Evolutionary conservation across 2,329 filamentous ascomycete genomes (phyloP), one percentile per base, ranked within the genome.

Genomic region (Piedraia hortae): DNA sequence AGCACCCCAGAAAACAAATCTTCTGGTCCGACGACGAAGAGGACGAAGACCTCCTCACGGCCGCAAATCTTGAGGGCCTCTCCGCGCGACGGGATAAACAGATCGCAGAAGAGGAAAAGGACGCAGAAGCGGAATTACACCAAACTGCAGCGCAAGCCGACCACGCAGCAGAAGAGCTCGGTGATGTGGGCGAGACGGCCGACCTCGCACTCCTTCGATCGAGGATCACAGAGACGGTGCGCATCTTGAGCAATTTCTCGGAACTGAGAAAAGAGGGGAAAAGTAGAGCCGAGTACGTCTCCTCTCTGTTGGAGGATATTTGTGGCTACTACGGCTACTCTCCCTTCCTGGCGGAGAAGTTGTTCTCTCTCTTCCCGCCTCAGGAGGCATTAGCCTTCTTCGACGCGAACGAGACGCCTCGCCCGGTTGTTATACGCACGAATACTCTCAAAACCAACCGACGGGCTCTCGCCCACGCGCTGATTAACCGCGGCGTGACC

Each of bases 241-340:
- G 85, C 30, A 72, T 93, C 14, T 54, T 97, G 16, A 77, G 82
- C 35, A 77, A 88, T 45, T 80, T 93, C 44, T 56, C 69, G 28
- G 77, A 74, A 21, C 54, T 91, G 7, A 62, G 66, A 12, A 73
- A 90, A 43, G 61, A 71, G 17, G 71, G 68, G 14, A 65, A 74
- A 34, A 88, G 75, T 25, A 63, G 85, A 35, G 62, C 71, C 22
- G 85, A 93, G 41, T 93, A 97, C 46, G 77, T 73, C 8, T 55
- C 64, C 11, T 73, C 88, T 44, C 56, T 97, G 24, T 49, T 93
- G 28, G 73, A 77, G 47, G 85, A 97, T 39, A 73, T 93, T 27
- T 91, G 78, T 51, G 64, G 71, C 25, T 97, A 97, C 56, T 97
- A 97, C 43, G 80, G 82, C 28, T 97, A 97, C 54, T 88, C 74